These are phyloP conservation scores for Corylus avellana DNA, from an alignment of 306 rosid genomes.

Conservation along the genomic window DNA sequence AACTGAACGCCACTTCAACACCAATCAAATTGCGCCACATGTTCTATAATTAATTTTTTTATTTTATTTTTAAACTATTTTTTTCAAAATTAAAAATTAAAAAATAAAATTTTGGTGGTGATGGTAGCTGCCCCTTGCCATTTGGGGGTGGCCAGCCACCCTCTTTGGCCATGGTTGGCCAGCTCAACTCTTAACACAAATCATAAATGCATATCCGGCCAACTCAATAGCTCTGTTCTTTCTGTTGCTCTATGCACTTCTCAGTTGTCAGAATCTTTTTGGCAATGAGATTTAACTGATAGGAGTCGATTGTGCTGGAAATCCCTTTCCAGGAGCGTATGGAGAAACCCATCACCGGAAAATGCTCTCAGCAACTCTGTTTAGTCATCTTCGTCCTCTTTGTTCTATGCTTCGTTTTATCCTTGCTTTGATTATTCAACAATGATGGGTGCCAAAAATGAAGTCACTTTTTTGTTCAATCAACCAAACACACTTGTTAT, in stretches of 20 bases:
- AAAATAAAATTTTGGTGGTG: no score
- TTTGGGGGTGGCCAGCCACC: no score
- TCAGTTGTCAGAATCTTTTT: neutral
- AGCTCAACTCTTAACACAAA: no score
- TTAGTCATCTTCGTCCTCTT: slow-evolving; percentile 44
- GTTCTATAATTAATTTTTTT: no score
- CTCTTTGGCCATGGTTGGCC: no score
- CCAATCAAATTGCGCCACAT: no score
- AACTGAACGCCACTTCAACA: no score
- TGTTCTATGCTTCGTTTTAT: slow-evolving; percentile 38
- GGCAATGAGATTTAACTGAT: neutral
- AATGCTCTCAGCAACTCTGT: slow-evolving; percentile 45
- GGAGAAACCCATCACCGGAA: slow-evolving; percentile 36
- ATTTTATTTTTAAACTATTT: no score
- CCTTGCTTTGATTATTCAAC: slow-evolving; percentile 46
- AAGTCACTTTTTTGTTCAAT: slow-evolving; percentile 25
- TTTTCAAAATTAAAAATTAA: no score
- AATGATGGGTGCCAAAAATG: slow-evolving; percentile 24
- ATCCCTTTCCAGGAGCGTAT: slow-evolving; percentile 16
- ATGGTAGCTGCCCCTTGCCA: no score
- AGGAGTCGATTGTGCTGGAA: neutral
- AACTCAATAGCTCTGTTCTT: neutral
- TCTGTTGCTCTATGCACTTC: neutral
- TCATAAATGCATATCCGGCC: neutral
- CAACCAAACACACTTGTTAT: slow-evolving; percentile 18